Evolutionary conservation across 2,329 filamentous ascomycete genomes (phyloP).

Genomic region (Alternaria metachromatica): DNA sequence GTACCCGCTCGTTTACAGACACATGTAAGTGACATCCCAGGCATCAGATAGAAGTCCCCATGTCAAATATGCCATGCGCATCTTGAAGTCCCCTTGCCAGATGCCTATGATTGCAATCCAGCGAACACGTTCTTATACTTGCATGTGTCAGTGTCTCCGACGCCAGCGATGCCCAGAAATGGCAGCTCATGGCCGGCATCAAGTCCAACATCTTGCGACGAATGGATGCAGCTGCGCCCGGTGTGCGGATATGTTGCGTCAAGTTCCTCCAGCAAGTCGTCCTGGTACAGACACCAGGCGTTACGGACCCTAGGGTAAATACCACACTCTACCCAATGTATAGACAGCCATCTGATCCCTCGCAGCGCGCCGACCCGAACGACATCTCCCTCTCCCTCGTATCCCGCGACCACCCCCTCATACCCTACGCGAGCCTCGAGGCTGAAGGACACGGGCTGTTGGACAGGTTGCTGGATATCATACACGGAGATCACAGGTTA

Average conservation of each 20-base stretch:
- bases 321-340: constrained; percentile 9
- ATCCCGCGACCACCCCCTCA: constrained; percentile 78
- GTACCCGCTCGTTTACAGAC: constrained; percentile 88
- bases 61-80: constrained; percentile 22
- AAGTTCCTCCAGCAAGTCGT: constrained; percentile 97
- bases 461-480: constrained; percentile 81
- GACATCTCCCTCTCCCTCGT: constrained; percentile 90
- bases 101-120: constrained; percentile 22
- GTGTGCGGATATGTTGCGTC: constrained; percentile 90
- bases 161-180: constrained; percentile 78
- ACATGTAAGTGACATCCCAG: constrained; percentile 75
- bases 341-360: constrained; percentile 28
- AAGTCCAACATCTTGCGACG: constrained; percentile 87
- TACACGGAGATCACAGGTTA: constrained; percentile 87
- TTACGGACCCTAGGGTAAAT: constrained; percentile 82
- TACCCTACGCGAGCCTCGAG: constrained; percentile 82
- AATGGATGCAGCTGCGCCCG: constrained; percentile 80
- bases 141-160: constrained; percentile 75
- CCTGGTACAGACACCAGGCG: constrained; percentile 85
- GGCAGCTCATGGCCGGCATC: constrained; percentile 87
- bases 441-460: constrained; percentile 91
- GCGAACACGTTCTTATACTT: constrained; percentile 43
- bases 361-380: constrained; percentile 73
- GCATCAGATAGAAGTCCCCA: constrained; percentile 31
- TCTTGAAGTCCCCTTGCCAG: constrained; percentile 19